phyloP scores from a whole-genome alignment of 2,329 filamentous ascomycete species.

The Phialocephala subalpina region DNA sequence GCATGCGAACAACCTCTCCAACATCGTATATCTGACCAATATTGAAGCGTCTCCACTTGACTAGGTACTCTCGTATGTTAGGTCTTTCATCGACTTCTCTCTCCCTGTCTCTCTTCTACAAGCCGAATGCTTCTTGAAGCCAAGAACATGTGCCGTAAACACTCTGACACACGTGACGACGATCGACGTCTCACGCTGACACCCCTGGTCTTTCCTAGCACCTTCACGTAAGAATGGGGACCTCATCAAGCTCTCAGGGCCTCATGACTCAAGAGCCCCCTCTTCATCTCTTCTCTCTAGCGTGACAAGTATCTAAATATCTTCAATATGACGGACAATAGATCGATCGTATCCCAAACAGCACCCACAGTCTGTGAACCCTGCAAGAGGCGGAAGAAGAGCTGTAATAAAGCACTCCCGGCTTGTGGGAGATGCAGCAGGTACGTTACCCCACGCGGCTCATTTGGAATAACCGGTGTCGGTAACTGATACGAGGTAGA shows the following conservation, averaged over 20 bases:
- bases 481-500: neutral
- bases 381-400: conserved; percentile 32
- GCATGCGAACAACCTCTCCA: no score
- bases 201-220: neutral
- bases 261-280: neutral
- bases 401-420: conserved; percentile 29
- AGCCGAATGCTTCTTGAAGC: neutral
- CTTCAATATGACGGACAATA: neutral
- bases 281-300: neutral
- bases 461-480: neutral
- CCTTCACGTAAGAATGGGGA: neutral
- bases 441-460: conserved; percentile 13
- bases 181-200: neutral
- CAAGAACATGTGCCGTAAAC: neutral
- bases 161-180: neutral
- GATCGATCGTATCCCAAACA: neutral
- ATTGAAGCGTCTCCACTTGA: no score
- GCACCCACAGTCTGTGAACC: conserved; percentile 24
- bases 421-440: conserved; percentile 28
- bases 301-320: neutral
- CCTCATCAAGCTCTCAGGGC: neutral
- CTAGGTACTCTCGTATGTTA: no score
- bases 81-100: neutral
- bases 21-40: no score
- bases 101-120: neutral